Percentiles rank a stretch among this genome's conserved stretches.
These are phyloP conservation scores for Ehretia macrophylla DNA, from an alignment of 257 asterid genomes.

Conservation along the genomic window DNA sequence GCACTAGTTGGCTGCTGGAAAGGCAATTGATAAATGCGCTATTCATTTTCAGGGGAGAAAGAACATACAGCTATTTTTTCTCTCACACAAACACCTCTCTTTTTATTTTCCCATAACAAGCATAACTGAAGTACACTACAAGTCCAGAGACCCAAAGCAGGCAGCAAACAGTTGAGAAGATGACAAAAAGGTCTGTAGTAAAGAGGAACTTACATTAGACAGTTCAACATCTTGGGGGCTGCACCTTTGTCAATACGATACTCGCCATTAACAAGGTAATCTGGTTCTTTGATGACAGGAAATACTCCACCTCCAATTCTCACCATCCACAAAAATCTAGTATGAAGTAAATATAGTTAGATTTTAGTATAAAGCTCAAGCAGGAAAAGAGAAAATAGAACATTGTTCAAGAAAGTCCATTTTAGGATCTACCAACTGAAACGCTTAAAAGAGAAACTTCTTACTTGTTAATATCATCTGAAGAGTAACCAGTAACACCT, in stretches of 20 bases:
- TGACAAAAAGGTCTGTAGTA: conserved; percentile 2
- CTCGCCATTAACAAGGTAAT: conserved; percentile 98
- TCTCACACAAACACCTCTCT: too few relatives aligned
- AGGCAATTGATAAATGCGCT: too few relatives aligned
- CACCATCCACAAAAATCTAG: conserved; percentile 99
- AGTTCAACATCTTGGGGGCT: conserved; percentile 95
- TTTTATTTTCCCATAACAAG: too few relatives aligned
- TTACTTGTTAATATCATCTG: conserved; percentile 98
- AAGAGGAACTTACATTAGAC: conserved; percentile 75
- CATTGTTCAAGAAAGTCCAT: too few relatives aligned
- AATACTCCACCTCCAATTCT: conserved; percentile 98
- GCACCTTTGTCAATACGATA: conserved; percentile 98
- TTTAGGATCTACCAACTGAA: too few relatives aligned
- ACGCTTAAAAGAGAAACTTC: conserved; percentile 6
- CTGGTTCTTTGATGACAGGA: conserved; percentile 95
- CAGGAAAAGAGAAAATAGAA: background rate
- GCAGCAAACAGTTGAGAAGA: background rate
- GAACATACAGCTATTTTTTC: too few relatives aligned
- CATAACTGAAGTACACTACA: too few relatives aligned
- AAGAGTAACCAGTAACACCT: conserved; percentile 97
- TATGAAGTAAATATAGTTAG: conserved; percentile 21
- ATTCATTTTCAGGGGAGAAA: too few relatives aligned
- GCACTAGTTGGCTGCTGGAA: too few relatives aligned
- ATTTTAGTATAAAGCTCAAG: conserved; percentile 1
- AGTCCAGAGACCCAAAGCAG: too few relatives aligned